Conservation (phyloP, 2,329 filamentous ascomycete species). For the Calonectria henricotiae region DNA sequence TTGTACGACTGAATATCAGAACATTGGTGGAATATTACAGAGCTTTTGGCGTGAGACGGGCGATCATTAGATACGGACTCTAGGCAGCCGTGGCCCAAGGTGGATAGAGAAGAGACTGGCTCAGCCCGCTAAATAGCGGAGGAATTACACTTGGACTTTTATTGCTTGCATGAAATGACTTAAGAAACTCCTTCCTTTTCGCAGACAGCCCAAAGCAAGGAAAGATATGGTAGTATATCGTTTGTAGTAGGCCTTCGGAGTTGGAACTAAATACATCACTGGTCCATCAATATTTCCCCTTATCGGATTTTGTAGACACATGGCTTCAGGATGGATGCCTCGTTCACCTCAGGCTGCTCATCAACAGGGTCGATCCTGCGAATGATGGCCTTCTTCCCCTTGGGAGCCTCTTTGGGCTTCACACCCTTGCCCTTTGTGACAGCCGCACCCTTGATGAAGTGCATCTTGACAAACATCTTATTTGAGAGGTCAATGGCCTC, state of each 20-base stretch:
- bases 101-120: constrained; percentile 49
- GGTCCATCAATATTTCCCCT: constrained; percentile 42
- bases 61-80: constrained; percentile 48
- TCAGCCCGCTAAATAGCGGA: constrained; percentile 34
- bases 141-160: constrained; percentile 36
- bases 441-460: constrained; percentile 87
- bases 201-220: constrained; percentile 39
- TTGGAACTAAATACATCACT: constrained; percentile 39
- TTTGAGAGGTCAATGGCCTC: constrained; percentile 85
- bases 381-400: constrained; percentile 70
- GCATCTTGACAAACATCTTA: constrained; percentile 99
- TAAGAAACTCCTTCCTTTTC: constrained; percentile 31
- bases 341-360: constrained; percentile 76
- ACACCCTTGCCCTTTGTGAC: constrained; percentile 84
- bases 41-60: constrained; percentile 38
- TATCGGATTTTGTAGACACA: constrained; percentile 95
- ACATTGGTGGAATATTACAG: constrained; percentile 27
- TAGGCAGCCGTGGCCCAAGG: constrained; percentile 36
- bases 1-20: constrained; percentile 36
- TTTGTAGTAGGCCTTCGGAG: constrained; percentile 42
- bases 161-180: constrained; percentile 38
- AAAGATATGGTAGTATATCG: constrained; percentile 41
- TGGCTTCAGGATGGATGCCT: constrained; percentile 83
- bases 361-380: constrained; percentile 70
- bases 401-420: constrained; percentile 71